A percentile compares a stretch with the other conserved stretches of the same genome.
phyloP scores from a whole-genome alignment of 2,329 filamentous ascomycete species.

The Scedosporium apiospermum region DNA sequence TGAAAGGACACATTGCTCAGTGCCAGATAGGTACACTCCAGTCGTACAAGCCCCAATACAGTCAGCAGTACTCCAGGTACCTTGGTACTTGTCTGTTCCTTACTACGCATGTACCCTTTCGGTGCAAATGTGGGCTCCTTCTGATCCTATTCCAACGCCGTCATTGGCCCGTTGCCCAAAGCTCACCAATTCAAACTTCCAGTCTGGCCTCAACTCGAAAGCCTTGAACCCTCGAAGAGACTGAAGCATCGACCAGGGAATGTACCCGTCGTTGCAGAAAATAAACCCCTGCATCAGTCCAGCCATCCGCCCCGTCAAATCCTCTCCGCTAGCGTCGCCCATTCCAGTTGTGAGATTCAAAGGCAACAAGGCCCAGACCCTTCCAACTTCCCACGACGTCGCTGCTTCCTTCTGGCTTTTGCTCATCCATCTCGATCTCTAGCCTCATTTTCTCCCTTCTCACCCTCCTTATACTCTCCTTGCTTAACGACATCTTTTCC shows the following conservation, averaged over 20 bases:
- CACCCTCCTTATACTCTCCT: background rate
- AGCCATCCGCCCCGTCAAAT: background rate
- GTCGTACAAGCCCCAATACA: background rate
- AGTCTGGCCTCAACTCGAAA: conserved; percentile 5
- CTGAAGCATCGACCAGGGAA: background rate
- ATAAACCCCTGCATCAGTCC: background rate
- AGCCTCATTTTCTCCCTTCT: background rate
- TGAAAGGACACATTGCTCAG: conserved; percentile 7
- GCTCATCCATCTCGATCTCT: background rate
- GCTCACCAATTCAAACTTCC: background rate
- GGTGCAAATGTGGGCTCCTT: background rate
- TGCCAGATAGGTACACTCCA: background rate
- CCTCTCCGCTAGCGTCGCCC: background rate
- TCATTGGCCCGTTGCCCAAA: background rate
- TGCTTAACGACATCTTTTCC: background rate
- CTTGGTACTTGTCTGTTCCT: too few species aligned
- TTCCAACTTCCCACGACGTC: background rate
- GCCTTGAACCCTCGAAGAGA: background rate
- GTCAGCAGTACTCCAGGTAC: too few species aligned
- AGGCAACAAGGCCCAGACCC: background rate
- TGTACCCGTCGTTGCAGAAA: background rate
- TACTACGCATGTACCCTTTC: too few species aligned
- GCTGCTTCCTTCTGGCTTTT: background rate
- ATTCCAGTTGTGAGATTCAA: background rate
- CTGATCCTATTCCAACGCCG: background rate